phyloP scores from a whole-genome alignment of 1,284 basidiomycete species.

The Naganishia liquefaciens region DNA sequence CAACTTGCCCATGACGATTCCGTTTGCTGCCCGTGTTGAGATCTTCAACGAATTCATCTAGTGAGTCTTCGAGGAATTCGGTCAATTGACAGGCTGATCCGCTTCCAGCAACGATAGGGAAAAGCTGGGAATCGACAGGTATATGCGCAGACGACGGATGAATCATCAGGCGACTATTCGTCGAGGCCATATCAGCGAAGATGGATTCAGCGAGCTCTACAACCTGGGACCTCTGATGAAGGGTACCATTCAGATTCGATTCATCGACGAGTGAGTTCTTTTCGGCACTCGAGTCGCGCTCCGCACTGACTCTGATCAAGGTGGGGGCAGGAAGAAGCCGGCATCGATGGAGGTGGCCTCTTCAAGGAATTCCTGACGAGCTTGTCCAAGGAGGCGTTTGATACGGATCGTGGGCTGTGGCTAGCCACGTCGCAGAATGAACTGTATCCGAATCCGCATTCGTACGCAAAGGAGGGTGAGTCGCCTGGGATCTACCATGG shows the following conservation, averaged over 20 bases:
- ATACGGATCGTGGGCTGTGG: constrained; percentile 93
- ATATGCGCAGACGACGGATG: constrained; percentile 32
- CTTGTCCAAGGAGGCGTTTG: constrained; percentile 88
- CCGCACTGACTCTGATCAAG: constrained; percentile 33
- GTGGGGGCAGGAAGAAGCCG: constrained; percentile 46
- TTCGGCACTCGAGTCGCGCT: not conserved
- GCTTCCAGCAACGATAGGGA: constrained; percentile 43
- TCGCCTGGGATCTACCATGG: constrained; percentile 26
- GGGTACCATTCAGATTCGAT: constrained; percentile 77
- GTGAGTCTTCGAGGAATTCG: constrained; percentile 35
- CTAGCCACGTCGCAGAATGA: constrained; percentile 84
- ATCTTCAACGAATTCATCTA: constrained; percentile 83
- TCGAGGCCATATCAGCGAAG: constrained; percentile 74
- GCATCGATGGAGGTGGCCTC: constrained; percentile 84
- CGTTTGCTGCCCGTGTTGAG: constrained; percentile 83
- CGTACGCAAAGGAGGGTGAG: constrained; percentile 79
- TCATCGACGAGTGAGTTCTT: constrained; percentile 78
- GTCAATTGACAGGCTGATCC: not conserved
- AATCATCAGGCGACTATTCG: constrained; percentile 63
- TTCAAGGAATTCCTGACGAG: constrained; percentile 98
- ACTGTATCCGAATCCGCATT: constrained; percentile 90
- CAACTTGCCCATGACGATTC: constrained; percentile 95
- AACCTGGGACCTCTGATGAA: constrained; percentile 71
- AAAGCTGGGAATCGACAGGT: constrained; percentile 44
- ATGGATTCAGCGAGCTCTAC: constrained; percentile 74